Percentiles rank a stretch among this genome's conserved stretches.
Evolutionary conservation across 2,329 filamentous ascomycete species (phyloP).

Genomic region (Fusarium tuaranense): DNA sequence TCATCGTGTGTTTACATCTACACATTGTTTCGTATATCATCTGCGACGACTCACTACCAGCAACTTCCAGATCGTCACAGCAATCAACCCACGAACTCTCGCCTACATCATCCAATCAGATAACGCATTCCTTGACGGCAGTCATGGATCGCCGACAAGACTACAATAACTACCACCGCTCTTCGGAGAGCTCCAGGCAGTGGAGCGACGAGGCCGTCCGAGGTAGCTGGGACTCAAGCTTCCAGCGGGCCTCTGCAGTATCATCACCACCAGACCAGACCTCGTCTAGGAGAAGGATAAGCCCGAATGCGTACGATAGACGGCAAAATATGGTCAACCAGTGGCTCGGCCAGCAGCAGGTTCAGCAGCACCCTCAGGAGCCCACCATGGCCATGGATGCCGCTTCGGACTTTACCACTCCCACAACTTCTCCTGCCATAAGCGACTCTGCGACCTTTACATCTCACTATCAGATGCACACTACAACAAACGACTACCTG

Average conservation of each 20-base stretch:
- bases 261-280: slow-evolving; percentile 36
- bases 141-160: slow-evolving; percentile 39
- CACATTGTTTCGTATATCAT: neutral
- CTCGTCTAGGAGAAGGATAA: slow-evolving; percentile 28
- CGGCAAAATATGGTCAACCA: slow-evolving; percentile 39
- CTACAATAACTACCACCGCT: slow-evolving; percentile 20
- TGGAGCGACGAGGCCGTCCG: slow-evolving; percentile 45
- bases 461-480: slow-evolving; percentile 27
- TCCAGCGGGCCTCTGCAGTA: slow-evolving; percentile 35
- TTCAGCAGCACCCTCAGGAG: slow-evolving; percentile 37
- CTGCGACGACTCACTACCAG: neutral
- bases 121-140: slow-evolving; percentile 7
- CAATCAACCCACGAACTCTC: slow-evolving; percentile 10
- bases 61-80: neutral
- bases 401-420: slow-evolving; percentile 40
- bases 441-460: slow-evolving; percentile 43
- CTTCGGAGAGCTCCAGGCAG: slow-evolving; percentile 40
- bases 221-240: slow-evolving; percentile 42
- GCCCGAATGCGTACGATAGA: slow-evolving; percentile 32
- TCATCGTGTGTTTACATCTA: slow-evolving; percentile 1
- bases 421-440: slow-evolving; percentile 41
- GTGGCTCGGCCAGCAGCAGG: slow-evolving; percentile 40
- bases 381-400: slow-evolving; percentile 28
- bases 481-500: slow-evolving; percentile 25
- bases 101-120: slow-evolving; percentile 18